phyloP scores from a whole-genome alignment of 2,329 filamentous ascomycete genomes.

The Colletotrichum euphorbiae region DNA sequence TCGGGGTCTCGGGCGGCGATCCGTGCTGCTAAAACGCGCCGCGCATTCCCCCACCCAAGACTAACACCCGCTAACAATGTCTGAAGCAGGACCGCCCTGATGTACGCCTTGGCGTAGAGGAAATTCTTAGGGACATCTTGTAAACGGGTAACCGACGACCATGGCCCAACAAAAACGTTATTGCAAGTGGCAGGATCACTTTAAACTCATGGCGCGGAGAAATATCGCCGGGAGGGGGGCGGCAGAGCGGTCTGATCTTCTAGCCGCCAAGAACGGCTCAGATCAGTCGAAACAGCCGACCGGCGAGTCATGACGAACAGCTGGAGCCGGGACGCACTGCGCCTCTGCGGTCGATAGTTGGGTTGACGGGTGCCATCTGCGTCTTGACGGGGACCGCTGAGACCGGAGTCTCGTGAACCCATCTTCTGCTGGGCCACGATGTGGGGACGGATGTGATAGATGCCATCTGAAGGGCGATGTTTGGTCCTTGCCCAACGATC shows the following conservation, averaged over 20 bases:
- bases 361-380: conserved; percentile 35
- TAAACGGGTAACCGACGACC: neutral
- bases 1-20: conserved; percentile 6
- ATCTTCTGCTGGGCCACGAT: conserved; percentile 8
- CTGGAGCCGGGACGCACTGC: neutral
- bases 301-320: conserved; percentile 10
- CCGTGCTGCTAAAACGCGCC: conserved; percentile 2
- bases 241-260: conserved; percentile 30
- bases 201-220: conserved; percentile 3
- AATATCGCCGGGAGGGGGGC: neutral
- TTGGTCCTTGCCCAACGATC: neutral
- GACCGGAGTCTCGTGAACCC: conserved; percentile 26
- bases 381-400: conserved; percentile 22
- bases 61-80: conserved; percentile 21
- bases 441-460: conserved; percentile 22
- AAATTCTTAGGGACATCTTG: neutral
- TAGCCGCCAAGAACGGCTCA: conserved; percentile 36
- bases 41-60: neutral
- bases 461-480: conserved; percentile 28
- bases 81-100: conserved; percentile 33
- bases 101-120: conserved; percentile 27
- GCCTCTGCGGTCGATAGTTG: neutral
- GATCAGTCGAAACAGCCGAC: conserved; percentile 38
- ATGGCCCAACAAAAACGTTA: conserved; percentile 5
- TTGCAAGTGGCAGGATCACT: neutral